A percentile compares a stretch with the other conserved stretches of the same genome.
phyloP scores from a whole-genome alignment of 495 filamentous ascomycete species.

The Penicillium silybi region DNA sequence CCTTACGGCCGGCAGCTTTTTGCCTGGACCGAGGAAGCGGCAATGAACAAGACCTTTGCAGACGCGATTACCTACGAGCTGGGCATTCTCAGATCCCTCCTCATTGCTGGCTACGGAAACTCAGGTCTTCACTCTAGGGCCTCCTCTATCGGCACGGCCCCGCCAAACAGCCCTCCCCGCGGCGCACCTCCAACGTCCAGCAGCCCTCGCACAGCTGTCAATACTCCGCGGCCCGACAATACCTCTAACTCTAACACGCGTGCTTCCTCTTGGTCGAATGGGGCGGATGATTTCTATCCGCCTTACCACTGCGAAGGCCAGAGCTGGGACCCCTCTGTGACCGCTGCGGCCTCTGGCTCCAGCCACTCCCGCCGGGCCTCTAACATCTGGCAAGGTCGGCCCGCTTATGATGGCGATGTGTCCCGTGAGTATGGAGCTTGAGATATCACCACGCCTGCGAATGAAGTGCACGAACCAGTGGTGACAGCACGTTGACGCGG shows the following conservation, averaged over 20 bases:
- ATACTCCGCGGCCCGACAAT: not conserved
- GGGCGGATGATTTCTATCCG: not conserved
- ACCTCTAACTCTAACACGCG: not conserved
- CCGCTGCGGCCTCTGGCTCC: too few species aligned
- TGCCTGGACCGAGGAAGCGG: not conserved
- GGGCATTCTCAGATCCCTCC: not conserved
- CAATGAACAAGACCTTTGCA: not conserved
- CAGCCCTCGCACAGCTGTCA: not conserved
- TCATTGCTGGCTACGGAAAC: constrained; percentile 4
- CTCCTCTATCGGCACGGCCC: not conserved
- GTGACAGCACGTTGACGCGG: not conserved
- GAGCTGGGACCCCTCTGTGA: not conserved
- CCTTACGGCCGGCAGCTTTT: constrained; percentile 7
- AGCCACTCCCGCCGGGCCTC: too few species aligned
- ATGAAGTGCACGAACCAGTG: not conserved
- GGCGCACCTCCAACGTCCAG: not conserved
- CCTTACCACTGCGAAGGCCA: not conserved
- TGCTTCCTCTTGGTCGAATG: not conserved
- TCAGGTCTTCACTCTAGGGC: not conserved
- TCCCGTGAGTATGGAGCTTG: not conserved
- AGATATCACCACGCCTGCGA: not conserved
- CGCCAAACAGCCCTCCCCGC: not conserved
- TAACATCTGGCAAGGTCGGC: not conserved
- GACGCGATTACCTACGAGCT: constrained; percentile 7
- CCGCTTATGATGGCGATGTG: too few species aligned